These are phyloP conservation scores for Aspergillus sp. DNA, from an alignment of 2,329 filamentous ascomycete species.

Conservation along the genomic window DNA sequence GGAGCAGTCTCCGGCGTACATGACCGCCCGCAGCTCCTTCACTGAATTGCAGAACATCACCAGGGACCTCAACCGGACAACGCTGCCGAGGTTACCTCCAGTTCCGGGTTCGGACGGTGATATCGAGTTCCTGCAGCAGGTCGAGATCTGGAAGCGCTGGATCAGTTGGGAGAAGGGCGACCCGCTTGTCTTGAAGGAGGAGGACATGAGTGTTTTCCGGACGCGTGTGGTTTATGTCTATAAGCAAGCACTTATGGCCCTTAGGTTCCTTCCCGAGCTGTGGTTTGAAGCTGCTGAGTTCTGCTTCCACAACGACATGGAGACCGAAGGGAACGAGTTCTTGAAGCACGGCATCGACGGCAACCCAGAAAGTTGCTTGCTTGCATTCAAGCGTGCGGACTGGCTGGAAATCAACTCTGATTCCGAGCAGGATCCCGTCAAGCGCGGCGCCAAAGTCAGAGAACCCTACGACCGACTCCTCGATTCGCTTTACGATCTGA, in stretches of 20 bases:
- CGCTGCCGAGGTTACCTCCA: constrained; percentile 78
- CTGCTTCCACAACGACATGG: constrained; percentile 77
- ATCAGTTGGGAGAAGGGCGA: constrained; percentile 94
- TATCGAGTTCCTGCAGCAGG: constrained; percentile 78
- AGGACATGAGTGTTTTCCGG: constrained; percentile 74
- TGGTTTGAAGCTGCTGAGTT: constrained; percentile 96
- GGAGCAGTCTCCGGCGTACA: constrained; percentile 88
- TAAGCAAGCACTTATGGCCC: constrained; percentile 87
- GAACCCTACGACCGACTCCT: constrained; percentile 82
- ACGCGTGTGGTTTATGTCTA: constrained; percentile 85
- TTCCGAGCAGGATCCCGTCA: constrained; percentile 68
- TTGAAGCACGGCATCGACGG: constrained; percentile 79
- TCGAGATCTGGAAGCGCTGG: constrained; percentile 90
- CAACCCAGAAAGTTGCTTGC: constrained; percentile 89
- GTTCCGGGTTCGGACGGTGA: constrained; percentile 84
- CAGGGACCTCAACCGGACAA: constrained; percentile 72
- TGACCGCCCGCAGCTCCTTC: constrained; percentile 91
- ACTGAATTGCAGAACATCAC: constrained; percentile 89
- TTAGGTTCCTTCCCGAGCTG: constrained; percentile 92
- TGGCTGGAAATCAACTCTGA: constrained; percentile 78
- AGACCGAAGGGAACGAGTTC: constrained; percentile 74
- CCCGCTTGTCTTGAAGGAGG: constrained; percentile 78
- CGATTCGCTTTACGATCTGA: constrained; percentile 83
- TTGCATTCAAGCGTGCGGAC: constrained; percentile 88
- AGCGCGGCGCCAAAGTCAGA: constrained; percentile 71